phyloP scores from a whole-genome alignment of 2,329 filamentous ascomycete genomes.

The Sarocladium strictum region DNA sequence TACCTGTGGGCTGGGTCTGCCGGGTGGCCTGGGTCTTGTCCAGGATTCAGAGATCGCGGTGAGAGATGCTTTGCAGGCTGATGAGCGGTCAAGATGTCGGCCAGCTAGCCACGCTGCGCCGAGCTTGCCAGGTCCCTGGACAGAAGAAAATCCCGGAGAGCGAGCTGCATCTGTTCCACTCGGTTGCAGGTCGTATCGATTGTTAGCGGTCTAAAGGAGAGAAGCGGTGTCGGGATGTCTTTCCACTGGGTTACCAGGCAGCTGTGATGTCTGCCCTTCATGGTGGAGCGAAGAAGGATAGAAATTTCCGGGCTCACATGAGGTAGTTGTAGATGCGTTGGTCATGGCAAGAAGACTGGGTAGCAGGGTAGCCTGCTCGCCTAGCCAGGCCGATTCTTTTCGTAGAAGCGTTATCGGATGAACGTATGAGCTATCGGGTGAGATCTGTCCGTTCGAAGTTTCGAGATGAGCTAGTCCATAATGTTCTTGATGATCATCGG shows the following conservation, averaged over 20 bases:
- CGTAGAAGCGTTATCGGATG: no score
- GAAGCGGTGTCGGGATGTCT: constrained; percentile 6
- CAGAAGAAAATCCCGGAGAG: background rate
- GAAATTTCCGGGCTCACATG: background rate
- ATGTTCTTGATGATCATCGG: background rate
- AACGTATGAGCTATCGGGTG: no score
- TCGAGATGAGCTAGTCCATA: background rate
- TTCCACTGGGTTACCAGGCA: no score
- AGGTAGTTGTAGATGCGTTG: no score
- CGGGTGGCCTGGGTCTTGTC: background rate
- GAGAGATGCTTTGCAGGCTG: background rate
- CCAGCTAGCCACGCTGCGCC: background rate
- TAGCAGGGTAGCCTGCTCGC: no score
- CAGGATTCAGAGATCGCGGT: background rate
- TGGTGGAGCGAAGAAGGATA: background rate
- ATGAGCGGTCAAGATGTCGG: constrained; percentile 7
- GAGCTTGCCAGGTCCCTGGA: background rate
- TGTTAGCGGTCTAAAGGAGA: background rate
- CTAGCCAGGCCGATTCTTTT: no score
- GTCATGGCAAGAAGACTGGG: no score
- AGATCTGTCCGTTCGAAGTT: no score
- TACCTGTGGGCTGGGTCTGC: no score
- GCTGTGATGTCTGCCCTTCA: background rate
- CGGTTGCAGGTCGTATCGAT: background rate
- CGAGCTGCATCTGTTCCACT: constrained; percentile 3